These are phyloP conservation scores for Paecilomyces fulvus DNA, from an alignment of 2,329 filamentous ascomycete species.

Conservation along the genomic window DNA sequence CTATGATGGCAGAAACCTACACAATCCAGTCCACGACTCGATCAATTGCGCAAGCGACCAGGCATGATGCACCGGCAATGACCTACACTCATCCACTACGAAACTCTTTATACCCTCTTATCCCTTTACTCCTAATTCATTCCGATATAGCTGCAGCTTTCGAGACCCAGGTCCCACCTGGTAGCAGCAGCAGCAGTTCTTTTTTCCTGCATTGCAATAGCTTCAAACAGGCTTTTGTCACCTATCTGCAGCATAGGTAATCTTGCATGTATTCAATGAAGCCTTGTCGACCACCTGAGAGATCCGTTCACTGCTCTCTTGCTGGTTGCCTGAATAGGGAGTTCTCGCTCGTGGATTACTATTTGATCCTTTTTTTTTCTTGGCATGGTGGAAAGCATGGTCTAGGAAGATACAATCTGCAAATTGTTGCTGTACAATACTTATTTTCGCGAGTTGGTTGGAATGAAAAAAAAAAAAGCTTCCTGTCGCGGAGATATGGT, in stretches of 20 bases:
- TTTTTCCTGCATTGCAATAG: conserved; percentile 7
- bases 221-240: conserved; percentile 12
- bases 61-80: not conserved
- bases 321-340: not conserved
- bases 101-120: not conserved
- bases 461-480: not conserved
- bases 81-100: not conserved
- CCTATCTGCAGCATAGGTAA: conserved; percentile 27
- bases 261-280: not conserved
- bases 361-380: not conserved
- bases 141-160: not conserved
- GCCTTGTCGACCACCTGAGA: not conserved
- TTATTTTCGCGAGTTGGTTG: conserved; percentile 3
- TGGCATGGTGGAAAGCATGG: conserved; percentile 15
- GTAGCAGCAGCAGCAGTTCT: not conserved
- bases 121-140: not conserved
- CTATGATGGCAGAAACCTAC: not conserved
- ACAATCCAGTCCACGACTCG: not conserved
- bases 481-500: not conserved
- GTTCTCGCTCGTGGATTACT: not conserved
- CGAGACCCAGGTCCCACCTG: not conserved
- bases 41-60: not conserved
- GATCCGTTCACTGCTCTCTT: not conserved
- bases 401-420: not conserved
- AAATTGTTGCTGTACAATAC: not conserved